A percentile compares a stretch with the other conserved stretches of the same genome.
phyloP scores from a whole-genome alignment of 23 red algal species.

The Gracilaria gracilis region DNA sequence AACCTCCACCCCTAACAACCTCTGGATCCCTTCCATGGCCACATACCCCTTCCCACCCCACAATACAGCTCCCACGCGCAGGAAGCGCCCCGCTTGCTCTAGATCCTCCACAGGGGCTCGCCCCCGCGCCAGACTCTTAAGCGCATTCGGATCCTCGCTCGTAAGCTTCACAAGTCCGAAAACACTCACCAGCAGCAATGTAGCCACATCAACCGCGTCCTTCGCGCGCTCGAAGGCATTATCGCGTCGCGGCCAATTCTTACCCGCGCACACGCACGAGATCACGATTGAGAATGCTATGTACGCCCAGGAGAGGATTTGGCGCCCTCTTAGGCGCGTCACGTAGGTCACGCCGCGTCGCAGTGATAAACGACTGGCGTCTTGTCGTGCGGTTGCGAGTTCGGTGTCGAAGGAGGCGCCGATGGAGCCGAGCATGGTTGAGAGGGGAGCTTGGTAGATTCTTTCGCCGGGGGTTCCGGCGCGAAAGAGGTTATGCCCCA shows the following conservation, averaged over 20 bases:
- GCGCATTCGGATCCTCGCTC: constrained; percentile 56
- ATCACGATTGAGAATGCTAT: background rate
- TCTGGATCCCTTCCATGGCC: background rate
- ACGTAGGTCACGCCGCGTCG: background rate
- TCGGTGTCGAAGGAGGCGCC: background rate
- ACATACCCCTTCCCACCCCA: background rate
- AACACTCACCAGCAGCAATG: constrained; percentile 30
- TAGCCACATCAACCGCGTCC: constrained; percentile 13
- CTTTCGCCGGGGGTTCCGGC: background rate
- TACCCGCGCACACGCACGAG: background rate
- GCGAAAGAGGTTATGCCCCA: background rate
- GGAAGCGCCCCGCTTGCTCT: background rate
- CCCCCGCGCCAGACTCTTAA: constrained; percentile 11
- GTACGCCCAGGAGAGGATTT: background rate
- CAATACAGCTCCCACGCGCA: background rate
- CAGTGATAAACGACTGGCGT: background rate
- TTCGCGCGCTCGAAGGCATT: constrained; percentile 30
- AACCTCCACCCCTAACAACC: background rate
- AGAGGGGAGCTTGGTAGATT: background rate
- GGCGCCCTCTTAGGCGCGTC: background rate
- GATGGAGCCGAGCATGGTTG: background rate
- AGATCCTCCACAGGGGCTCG: background rate
- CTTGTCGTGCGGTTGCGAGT: background rate
- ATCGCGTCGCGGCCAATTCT: constrained; percentile 27
- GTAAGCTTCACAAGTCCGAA: constrained; percentile 58